Percentiles rank a stretch among this genome's conserved stretches.
Conservation (phyloP, 495 filamentous ascomycete genomes). For the Podospora conica region DNA sequence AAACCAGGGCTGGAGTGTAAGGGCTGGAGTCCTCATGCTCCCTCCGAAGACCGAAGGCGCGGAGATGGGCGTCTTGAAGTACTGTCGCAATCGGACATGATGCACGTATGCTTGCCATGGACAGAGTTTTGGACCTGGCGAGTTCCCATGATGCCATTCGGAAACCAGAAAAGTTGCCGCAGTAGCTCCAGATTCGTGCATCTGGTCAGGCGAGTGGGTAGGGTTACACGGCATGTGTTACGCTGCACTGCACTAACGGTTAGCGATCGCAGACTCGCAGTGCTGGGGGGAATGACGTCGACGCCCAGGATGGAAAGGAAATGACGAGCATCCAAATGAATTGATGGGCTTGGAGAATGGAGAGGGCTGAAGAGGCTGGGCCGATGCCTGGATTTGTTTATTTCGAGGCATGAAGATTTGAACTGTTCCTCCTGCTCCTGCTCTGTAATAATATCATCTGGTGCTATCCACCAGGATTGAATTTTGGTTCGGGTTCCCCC, state of each 20-base stretch:
- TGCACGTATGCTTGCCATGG: background rate
- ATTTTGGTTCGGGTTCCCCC: background rate
- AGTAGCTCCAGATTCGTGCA: background rate
- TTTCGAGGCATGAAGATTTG: background rate
- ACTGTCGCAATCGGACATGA: background rate
- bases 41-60: background rate
- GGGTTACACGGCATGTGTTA: background rate
- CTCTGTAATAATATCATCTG: background rate
- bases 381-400: background rate
- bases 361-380: too few relatives aligned
- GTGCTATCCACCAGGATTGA: background rate
- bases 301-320: conserved; percentile 49
- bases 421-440: too few relatives aligned
- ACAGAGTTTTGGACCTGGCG: background rate
- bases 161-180: background rate
- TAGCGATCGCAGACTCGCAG: background rate
- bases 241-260: background rate
- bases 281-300: conserved; percentile 30
- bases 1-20: too few relatives aligned
- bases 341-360: too few relatives aligned
- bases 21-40: too few relatives aligned
- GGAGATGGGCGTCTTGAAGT: too few relatives aligned
- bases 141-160: background rate
- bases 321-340: background rate
- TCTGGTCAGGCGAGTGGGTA: background rate